Percentiles rank a stretch among this genome's conserved stretches.
These are phyloP conservation scores for Closterium sp. DNA, from an alignment of 139 green algal genomes.

Conservation along the genomic window DNA sequence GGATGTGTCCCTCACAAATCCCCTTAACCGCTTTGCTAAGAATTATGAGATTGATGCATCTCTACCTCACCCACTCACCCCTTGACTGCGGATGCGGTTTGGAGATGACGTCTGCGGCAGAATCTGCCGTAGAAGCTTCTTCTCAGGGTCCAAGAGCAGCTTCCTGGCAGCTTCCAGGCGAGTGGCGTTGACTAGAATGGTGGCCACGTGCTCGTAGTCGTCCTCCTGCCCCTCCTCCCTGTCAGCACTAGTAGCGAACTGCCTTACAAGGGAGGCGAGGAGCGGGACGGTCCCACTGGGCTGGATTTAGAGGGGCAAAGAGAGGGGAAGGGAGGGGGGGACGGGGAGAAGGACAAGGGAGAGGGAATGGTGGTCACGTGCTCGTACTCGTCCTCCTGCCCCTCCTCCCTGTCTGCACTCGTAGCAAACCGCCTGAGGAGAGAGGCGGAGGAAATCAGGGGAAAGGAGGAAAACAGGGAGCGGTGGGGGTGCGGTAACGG, in stretches of 20 bases:
- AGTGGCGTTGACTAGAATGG: slow-evolving; percentile 74
- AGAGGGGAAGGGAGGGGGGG: too few species aligned
- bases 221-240: slow-evolving; percentile 48
- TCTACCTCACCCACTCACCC: slow-evolving; percentile 34
- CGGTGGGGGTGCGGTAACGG: too few species aligned
- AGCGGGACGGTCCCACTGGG: neutral
- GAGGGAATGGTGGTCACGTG: slow-evolving; percentile 70
- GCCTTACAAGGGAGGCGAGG: neutral
- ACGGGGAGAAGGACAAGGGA: too few species aligned
- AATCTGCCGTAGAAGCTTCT: slow-evolving; percentile 63
- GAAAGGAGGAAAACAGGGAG: too few species aligned
- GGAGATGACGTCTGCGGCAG: slow-evolving; percentile 55
- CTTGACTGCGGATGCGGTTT: slow-evolving; percentile 56
- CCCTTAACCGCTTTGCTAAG: too few species aligned
- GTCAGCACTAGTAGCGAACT: neutral
- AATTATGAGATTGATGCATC: too few species aligned
- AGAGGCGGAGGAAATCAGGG: too few species aligned
- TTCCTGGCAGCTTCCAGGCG: slow-evolving; percentile 55
- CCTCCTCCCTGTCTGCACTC: neutral
- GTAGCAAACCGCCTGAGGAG: neutral
- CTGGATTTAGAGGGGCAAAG: neutral
- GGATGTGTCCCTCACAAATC: too few species aligned
- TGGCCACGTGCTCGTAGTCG: slow-evolving; percentile 68
- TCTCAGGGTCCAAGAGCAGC: slow-evolving; percentile 71
- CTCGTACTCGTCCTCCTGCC: slow-evolving; percentile 58